These are phyloP conservation scores for Fragilariopsis cylindrus DNA, from an alignment of 108 stramenopile genomes.

Conservation along the genomic window DNA sequence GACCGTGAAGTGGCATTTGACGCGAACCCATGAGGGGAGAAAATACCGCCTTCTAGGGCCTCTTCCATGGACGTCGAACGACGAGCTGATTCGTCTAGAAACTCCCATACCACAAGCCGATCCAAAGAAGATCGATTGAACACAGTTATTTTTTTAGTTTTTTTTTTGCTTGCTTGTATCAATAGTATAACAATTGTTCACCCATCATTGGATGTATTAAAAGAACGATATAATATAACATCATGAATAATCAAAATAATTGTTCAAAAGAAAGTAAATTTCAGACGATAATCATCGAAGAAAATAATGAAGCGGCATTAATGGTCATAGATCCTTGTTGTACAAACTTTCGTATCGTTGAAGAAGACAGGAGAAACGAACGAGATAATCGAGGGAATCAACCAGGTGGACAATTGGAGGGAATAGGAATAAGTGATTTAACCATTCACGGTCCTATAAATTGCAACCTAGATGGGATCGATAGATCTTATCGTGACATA, in stretches of 20 bases:
- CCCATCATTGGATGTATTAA: conserved; percentile 36
- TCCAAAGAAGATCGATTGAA: too few species aligned
- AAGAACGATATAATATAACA: conserved; percentile 35
- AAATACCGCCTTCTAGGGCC: too few species aligned
- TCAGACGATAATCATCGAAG: conserved; percentile 4
- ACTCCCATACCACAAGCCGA: too few species aligned
- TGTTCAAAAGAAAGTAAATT: conserved; percentile 48
- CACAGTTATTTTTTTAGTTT: too few species aligned
- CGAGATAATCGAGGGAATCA: conserved; percentile 42
- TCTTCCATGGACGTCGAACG: too few species aligned
- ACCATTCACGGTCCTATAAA: conserved; percentile 42
- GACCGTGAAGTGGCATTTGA: too few species aligned
- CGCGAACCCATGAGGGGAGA: too few species aligned
- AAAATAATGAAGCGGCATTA: conserved; percentile 27
- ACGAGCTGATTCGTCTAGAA: too few species aligned
- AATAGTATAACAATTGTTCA: conserved; percentile 44
- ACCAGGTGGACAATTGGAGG: conserved; percentile 38
- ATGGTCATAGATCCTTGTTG: conserved; percentile 70
- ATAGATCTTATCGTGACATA: conserved; percentile 57
- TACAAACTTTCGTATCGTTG: conserved; percentile 44
- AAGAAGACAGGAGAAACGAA: conserved; percentile 27
- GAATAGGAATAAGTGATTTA: conserved; percentile 51
- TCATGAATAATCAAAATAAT: not conserved
- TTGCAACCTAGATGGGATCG: conserved; percentile 59
- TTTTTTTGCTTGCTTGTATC: too few species aligned